phyloP scores from a whole-genome alignment of 2,329 filamentous ascomycete species.

The Scytalidium sp. region DNA sequence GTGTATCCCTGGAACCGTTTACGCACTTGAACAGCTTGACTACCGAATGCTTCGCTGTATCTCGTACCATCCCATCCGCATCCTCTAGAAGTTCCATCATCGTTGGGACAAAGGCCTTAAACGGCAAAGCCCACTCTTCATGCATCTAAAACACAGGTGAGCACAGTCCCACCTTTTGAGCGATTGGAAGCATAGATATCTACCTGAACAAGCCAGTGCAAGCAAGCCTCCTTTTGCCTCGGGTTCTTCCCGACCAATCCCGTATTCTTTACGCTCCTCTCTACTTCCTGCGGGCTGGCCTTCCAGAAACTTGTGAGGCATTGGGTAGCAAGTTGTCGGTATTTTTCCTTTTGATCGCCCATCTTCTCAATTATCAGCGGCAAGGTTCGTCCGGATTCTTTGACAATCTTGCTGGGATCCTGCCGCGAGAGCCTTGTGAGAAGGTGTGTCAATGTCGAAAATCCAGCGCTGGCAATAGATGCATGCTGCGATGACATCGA shows the following conservation, averaged over 20 bases:
- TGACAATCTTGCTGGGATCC: constrained; percentile 69
- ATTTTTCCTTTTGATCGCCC: constrained; percentile 84
- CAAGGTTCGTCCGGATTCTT: constrained; percentile 69
- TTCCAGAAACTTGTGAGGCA: constrained; percentile 75
- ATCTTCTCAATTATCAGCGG: constrained; percentile 79
- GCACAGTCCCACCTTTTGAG: constrained; percentile 8
- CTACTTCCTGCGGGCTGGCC: constrained; percentile 68
- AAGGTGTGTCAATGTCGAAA: constrained; percentile 84
- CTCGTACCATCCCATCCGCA: constrained; percentile 82
- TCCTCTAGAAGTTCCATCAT: constrained; percentile 88
- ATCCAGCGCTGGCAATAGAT: constrained; percentile 75
- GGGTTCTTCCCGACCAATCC: constrained; percentile 79
- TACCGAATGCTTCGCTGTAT: constrained; percentile 77
- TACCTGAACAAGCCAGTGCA: constrained; percentile 83
- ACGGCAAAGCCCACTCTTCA: constrained; percentile 72
- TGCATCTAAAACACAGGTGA: constrained; percentile 60
- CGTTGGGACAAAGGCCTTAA: constrained; percentile 76
- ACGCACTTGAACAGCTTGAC: constrained; percentile 80
- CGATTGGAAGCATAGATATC: constrained; percentile 18
- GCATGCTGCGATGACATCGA: constrained; percentile 76
- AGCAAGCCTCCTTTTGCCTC: constrained; percentile 77
- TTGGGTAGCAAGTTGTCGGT: constrained; percentile 70
- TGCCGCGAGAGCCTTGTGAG: constrained; percentile 83
- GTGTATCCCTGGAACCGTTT: neutral
- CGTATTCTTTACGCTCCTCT: constrained; percentile 73